Evolutionary conservation across 2,329 filamentous ascomycete species (phyloP).

Genomic region (Diaporthe vexans): DNA sequence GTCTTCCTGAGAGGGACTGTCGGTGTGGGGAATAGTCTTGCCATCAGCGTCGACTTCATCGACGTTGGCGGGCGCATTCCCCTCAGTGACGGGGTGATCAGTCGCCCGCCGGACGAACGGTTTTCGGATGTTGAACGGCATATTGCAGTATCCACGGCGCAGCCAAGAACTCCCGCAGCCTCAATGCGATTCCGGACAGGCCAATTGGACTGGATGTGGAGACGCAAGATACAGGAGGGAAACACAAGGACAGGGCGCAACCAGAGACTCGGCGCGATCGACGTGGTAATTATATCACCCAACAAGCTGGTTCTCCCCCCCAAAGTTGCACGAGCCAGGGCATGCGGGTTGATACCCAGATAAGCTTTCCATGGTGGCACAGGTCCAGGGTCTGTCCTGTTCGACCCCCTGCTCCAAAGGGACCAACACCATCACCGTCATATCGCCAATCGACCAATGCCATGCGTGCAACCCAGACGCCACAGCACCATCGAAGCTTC

Average conservation of each 20-base stretch:
- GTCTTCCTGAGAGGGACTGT: conserved; percentile 17
- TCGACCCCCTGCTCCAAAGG: neutral
- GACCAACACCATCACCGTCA: neutral
- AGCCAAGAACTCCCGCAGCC: conserved; percentile 6
- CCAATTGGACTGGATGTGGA: neutral
- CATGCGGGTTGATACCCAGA: neutral
- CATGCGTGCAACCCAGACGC: neutral
- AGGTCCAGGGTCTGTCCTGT: neutral
- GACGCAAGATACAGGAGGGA: neutral
- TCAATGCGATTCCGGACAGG: neutral
- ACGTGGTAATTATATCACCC: conserved; percentile 5
- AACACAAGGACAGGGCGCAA: neutral
- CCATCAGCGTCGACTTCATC: conserved; percentile 27
- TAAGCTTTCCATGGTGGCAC: conserved; percentile 20
- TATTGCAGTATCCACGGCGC: conserved; percentile 3
- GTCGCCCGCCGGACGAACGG: conserved; percentile 35
- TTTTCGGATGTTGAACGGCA: conserved; percentile 37
- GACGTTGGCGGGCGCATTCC: neutral
- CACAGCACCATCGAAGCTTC: conserved; percentile 1
- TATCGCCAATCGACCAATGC: conserved; percentile 23
- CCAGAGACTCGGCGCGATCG: neutral
- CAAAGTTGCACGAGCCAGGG: neutral
- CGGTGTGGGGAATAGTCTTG: conserved; percentile 17
- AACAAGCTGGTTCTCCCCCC: neutral
- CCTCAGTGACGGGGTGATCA: conserved; percentile 36